These are phyloP conservation scores for Apiospora sp. DNA, from an alignment of 2,329 filamentous ascomycete species.

Conservation along the genomic window DNA sequence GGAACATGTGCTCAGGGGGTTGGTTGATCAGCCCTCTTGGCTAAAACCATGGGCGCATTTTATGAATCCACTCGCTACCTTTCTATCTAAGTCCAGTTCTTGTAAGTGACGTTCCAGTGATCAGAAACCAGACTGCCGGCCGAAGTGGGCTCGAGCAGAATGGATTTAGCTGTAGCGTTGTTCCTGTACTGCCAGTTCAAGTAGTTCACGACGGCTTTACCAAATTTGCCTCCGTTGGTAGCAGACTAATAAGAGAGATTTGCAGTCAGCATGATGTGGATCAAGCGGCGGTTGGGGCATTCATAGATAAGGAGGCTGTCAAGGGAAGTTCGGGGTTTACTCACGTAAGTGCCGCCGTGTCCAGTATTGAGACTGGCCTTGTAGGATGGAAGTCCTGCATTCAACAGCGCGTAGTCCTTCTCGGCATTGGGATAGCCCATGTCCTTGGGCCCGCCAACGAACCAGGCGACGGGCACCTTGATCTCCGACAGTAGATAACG, in stretches of 20 bases:
- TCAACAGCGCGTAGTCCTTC: conserved; percentile 34
- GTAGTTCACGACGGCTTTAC: conserved; percentile 32
- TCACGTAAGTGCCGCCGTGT: conserved; percentile 33
- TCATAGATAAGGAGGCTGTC: background rate
- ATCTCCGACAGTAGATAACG: conserved; percentile 35
- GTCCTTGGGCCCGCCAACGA: conserved; percentile 33
- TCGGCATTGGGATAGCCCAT: conserved; percentile 35
- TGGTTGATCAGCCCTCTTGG: conserved; percentile 3
- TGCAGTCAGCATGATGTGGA: background rate
- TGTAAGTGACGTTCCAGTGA: conserved; percentile 32
- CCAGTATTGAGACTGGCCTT: conserved; percentile 35
- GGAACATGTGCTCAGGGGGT: background rate
- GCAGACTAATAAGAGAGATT: conserved; percentile 21
- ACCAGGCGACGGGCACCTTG: conserved; percentile 36
- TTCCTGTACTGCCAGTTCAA: conserved; percentile 34
- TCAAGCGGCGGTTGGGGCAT: background rate
- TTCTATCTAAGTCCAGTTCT: conserved; percentile 17
- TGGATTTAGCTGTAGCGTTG: conserved; percentile 28
- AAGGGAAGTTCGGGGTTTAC: background rate
- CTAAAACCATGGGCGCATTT: conserved; percentile 9
- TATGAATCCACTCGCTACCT: background rate
- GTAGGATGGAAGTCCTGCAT: conserved; percentile 33
- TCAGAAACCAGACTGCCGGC: conserved; percentile 31
- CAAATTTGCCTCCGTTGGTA: conserved; percentile 35
- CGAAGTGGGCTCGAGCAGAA: conserved; percentile 29